Evolutionary conservation across 2,329 filamentous ascomycete genomes (phyloP).

Genomic region (Penicillium crustosum): DNA sequence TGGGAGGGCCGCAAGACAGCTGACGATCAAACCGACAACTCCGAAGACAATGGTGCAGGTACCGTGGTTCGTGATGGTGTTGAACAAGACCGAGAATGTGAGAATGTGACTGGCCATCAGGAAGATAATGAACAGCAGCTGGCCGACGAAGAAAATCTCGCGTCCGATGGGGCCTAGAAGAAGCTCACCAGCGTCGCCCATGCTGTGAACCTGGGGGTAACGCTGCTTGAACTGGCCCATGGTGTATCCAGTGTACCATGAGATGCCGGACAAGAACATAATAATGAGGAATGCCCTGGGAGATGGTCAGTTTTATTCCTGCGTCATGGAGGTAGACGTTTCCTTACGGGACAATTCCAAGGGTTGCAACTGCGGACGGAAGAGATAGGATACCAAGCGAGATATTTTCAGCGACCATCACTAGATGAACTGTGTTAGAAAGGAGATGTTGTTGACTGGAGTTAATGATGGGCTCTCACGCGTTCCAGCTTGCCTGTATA

Average conservation of each 20-base stretch:
- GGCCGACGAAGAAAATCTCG: conserved; percentile 61
- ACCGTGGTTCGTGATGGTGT: conserved; percentile 59
- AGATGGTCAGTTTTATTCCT: conserved; percentile 4
- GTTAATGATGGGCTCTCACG: conserved; percentile 28
- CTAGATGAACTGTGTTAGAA: conserved; percentile 18
- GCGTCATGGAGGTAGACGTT: neutral
- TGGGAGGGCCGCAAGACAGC: conserved; percentile 58
- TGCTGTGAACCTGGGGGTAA: conserved; percentile 60
- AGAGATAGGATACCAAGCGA: conserved; percentile 57
- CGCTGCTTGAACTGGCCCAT: conserved; percentile 57
- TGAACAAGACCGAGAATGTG: conserved; percentile 66
- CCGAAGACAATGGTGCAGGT: conserved; percentile 63
- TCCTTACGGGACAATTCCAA: conserved; percentile 54
- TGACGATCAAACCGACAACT: conserved; percentile 56
- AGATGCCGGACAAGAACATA: conserved; percentile 52
- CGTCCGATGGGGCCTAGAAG: conserved; percentile 60
- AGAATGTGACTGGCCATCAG: conserved; percentile 67
- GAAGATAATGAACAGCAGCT: conserved; percentile 64
- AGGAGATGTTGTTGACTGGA: neutral
- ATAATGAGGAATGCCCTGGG: conserved; percentile 50
- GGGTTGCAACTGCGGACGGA: conserved; percentile 52
- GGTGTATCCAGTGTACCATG: conserved; percentile 59
- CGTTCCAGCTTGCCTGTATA: conserved; percentile 41
- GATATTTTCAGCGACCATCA: conserved; percentile 60
- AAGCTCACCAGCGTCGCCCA: conserved; percentile 64